Conservation (phyloP, 805 yeast genomes). For the Teunomyces tritomae region DNA sequence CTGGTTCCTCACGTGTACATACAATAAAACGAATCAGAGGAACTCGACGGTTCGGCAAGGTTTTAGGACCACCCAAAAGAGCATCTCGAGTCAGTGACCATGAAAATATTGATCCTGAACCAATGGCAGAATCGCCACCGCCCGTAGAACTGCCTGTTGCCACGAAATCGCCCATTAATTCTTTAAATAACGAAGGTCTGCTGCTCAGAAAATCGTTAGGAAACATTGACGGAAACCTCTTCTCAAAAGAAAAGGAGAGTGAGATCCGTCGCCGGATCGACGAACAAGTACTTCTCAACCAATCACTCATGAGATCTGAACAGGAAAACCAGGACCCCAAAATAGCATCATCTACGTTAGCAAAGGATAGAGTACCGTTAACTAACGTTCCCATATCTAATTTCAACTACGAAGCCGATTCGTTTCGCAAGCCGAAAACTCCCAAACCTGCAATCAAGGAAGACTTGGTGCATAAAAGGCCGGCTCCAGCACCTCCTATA, state of each 20-base stretch:
- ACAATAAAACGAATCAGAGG: constrained; percentile 31
- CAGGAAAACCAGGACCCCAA: background rate
- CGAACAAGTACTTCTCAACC: constrained; percentile 17
- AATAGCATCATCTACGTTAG: background rate
- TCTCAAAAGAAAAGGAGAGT: constrained; percentile 18
- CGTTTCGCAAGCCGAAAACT: constrained; percentile 34
- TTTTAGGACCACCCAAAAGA: constrained; percentile 52
- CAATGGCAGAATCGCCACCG: constrained; percentile 2
- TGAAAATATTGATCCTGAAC: constrained; percentile 1
- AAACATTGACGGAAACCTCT: constrained; percentile 2
- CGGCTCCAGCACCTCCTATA: constrained; percentile 2
- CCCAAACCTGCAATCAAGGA: constrained; percentile 16
- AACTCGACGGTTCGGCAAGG: constrained; percentile 35
- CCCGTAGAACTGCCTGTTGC: background rate
- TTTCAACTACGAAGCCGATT: constrained; percentile 17
- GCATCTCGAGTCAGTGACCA: constrained; percentile 26
- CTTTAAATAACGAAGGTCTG: background rate
- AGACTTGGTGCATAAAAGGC: background rate
- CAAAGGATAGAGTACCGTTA: constrained; percentile 16
- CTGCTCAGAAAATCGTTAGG: background rate
- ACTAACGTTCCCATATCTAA: constrained; percentile 13
- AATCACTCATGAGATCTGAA: background rate
- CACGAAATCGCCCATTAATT: background rate
- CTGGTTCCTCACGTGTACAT: constrained; percentile 7
- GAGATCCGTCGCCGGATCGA: constrained; percentile 25